Base-by-base conservation (phyloP, 371 early-diverging fungal species). In the Saksenaea oblongispora region DNA sequence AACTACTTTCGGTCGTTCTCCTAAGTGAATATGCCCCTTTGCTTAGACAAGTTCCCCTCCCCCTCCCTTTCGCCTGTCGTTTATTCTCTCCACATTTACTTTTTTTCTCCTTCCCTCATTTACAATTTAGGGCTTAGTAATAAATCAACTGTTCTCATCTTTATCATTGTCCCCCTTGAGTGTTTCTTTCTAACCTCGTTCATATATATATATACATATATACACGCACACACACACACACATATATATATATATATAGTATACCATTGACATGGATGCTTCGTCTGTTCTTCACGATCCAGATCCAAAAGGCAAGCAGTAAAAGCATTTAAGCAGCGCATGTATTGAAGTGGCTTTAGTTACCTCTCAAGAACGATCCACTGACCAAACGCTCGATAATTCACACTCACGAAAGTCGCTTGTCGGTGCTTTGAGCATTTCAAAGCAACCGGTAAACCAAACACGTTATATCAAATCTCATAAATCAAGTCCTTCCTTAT, bases 401-500 rank as follows among this genome's bases (percentile, higher is more conserved):
- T 47, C 51, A 10, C n/a, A 17, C 17, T 47, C 51, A 47, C 51
- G 51, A n/a, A 47, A 47, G 22, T 47, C 51, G 18, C 51, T 47
- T 47, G 51, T 47, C 51, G 51, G 51, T 47, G 51, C 51, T 47
- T 47, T 47, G 51, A 47, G 51, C 51, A 47, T 47, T 47, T 17
- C 51, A 47, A 47, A 47, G 51, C 51, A 47, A 26, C 51, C 51
- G 51, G 24, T 22, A 22, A 47, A 47, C 22, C 51, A 47, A 47
- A 47, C 53, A 31, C 63, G 36, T 27, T 22, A 51, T 17, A 27
- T 69, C 28, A 69, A 64, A 58, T 24, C 66, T 2, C 63, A 62
- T 41, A 70, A 70, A 47, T 70, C 70, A 10, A 65, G 66, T 17
- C 66, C 70, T 42, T 65, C 70, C 2, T 42, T 70, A 11, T 64